Base-by-base conservation (phyloP, 495 filamentous ascomycete genomes). In the Penicillium manginii region DNA sequence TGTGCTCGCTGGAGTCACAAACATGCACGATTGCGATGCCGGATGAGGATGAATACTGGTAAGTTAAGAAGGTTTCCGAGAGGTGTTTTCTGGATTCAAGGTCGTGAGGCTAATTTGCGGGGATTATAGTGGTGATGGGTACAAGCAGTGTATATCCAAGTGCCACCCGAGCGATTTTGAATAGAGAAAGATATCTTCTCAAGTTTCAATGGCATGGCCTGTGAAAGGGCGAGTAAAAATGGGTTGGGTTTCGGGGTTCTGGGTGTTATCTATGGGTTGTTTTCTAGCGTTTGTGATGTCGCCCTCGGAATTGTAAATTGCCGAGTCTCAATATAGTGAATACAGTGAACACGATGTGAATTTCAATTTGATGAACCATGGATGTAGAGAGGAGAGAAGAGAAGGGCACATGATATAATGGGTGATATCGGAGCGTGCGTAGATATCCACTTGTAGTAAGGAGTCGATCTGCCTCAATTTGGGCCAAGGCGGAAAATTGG, bases 1-100 rank as follows among this genome's bases (percentile, higher is more conserved):
- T 71, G 43, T 74, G 71, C 33, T 68, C 65, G 8, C 43, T 74
- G 47, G 50, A 59, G 35, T 49, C 66, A 4, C 63, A 71, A 52
- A 61, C 68, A 8, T 74, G 70, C 45, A 62, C 58, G 3, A 50
- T 71, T 56, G 68, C 70, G 19, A 49, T 70, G 17, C 70, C 72
- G 0, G 50, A 69, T 14, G 70, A 71, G 48, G 63, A 73, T 45
- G 43, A 53, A 29, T 73, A 61, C 39, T 74, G 72, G 72, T 73
- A 51, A 59, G 66, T 61, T 33, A n/a, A n/a, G 18, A 15, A 22
- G 40, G 18, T 33, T 47, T 35, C 26, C 17, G 40, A 43, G 15
- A 43, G 5, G 40, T 37, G 0, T 37, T 11, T 35, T 35, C 33
- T 35, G 14, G 11, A 12, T 37, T 37, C n/a, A 19, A 19, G 15